Evolutionary conservation across 257 asterid species (phyloP), one percentile per base, ranked within the genome.

Genomic region (Plantago elongata): DNA sequence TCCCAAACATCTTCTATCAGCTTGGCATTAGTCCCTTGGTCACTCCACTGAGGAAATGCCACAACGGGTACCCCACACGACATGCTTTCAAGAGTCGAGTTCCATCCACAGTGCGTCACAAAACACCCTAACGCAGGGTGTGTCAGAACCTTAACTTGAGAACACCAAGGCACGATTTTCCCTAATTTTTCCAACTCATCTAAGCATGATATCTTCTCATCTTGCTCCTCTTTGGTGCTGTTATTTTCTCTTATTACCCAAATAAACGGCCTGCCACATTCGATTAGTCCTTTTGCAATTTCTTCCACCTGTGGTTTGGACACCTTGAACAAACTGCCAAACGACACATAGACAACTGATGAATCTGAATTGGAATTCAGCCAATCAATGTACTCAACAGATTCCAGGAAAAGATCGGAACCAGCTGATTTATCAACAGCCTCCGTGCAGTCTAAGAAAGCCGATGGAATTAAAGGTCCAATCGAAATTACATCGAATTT

Each of bases 21-120:
- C 81, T 82, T 85, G 0, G 84, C 83, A 38, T 80, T 85, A 0
- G 87, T 80, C 67, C 69, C 75, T 13, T 85, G 94, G 52, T 85
- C 94, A 0, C 81, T 62, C 78, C 84, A 75, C 0, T 65, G 69
- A 0, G 94, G 89, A 34, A 72, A 78, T 0, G 85, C 89, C 67
- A 85, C 82, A 8, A 78, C 57, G 0, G 84, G 85, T 0, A 80
- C 77, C 0, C 87, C 85, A 9, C 81, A 73, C 0, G 74, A 51
- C 0, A 76, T 3, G 59, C 87, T 83, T 60, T 85, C 94, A 1
- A 85, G 45, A 4, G 83, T 80, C 48, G 94, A 85, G 65, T 83
- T 85, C 89, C 87, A 85, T 1, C 94, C 94, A 15, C 89, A 82
- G n/a, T 85, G 94, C 9, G 82, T 73, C 15, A 85, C 63, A 7